Evolutionary conservation across 805 yeast genomes (phyloP), one percentile per base, ranked within the genome.

Genomic region (Candida chilensis): DNA sequence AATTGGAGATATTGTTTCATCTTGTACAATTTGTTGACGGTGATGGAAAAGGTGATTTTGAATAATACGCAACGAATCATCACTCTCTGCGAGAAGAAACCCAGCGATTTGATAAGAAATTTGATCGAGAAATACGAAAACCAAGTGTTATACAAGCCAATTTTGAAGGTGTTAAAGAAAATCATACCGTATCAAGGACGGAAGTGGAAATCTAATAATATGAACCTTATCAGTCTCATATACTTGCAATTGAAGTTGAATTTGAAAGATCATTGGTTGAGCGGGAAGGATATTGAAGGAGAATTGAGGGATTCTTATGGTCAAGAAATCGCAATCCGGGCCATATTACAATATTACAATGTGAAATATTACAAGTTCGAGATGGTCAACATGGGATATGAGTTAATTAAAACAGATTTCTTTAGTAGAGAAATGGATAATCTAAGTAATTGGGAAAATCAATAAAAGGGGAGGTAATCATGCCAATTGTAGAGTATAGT

Each of bases 191-290:
- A 80, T 54, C 88, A 85, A 44, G 96, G 96, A 13, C 76, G 92
- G 36, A 87, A 88, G 52, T 90, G 98, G 98, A 78, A 87, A 42
- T 72, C 87, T 10, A 73, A 77, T 38, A 92, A 90, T 48, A 90
- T 92, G 96, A 96, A 88, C 40, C 62, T 92, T 27, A 83, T 90
- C 4, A 85, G 96, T 0, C 78, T 84, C 36, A 87, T 90, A 3
- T 90, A 82, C 44, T 50, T 92, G 17, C 77, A 86, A 46, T 72
- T 84, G 42, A 72, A 75, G 41, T 60, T 87, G 22, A 73, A 77
- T 12, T 52, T 90, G 28, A 68, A 76, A 36, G 98, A 90, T 48
- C 79, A 78, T 37, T 90, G 97, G 97, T 65, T 90, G 17, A 78
- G 67, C 39, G 95, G 95, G 0, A 69, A 73, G 35, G 94, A 86